Conservation (phyloP, 345 rosid genomes). For the Cardamine chenopodiifolia region DNA sequence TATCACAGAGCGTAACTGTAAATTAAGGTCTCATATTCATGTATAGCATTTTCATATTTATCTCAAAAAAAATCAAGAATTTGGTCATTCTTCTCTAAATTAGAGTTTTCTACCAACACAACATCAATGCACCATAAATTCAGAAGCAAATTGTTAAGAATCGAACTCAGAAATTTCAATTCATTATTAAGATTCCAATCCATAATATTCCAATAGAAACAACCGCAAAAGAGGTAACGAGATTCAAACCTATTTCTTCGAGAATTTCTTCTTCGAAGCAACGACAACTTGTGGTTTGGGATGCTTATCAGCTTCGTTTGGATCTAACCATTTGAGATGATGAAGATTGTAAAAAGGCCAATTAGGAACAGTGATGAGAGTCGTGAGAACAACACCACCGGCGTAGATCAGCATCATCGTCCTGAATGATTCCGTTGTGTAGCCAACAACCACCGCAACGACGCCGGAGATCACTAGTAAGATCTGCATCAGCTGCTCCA, state of each 20-base stretch:
- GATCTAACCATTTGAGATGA: conserved; percentile 85
- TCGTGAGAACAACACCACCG: conserved; percentile 70
- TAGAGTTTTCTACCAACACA: no score
- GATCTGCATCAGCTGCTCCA: conserved; percentile 88
- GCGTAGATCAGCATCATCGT: conserved; percentile 66
- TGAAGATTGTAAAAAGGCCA: conserved; percentile 84
- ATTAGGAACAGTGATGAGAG: conserved; percentile 71
- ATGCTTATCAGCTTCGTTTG: conserved; percentile 73
- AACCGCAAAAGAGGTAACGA: neutral
- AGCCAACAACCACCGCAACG: conserved; percentile 57
- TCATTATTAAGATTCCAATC: neutral
- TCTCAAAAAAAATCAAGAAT: neutral
- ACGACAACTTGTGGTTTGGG: conserved; percentile 61
- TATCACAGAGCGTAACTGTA: neutral
- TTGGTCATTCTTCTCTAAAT: no score
- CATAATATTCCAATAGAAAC: neutral
- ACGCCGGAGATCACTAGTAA: conserved; percentile 61
- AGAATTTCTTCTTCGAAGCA: conserved; percentile 58
- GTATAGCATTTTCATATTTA: neutral
- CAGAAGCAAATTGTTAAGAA: neutral
- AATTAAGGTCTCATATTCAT: no score
- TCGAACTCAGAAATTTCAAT: conserved; percentile 2
- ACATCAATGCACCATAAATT: neutral
- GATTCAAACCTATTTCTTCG: conserved; percentile 54
- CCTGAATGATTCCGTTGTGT: conserved; percentile 62